These are phyloP conservation scores for Xylaria sp. DNA, from an alignment of 2,329 filamentous ascomycete species.

Conservation along the genomic window DNA sequence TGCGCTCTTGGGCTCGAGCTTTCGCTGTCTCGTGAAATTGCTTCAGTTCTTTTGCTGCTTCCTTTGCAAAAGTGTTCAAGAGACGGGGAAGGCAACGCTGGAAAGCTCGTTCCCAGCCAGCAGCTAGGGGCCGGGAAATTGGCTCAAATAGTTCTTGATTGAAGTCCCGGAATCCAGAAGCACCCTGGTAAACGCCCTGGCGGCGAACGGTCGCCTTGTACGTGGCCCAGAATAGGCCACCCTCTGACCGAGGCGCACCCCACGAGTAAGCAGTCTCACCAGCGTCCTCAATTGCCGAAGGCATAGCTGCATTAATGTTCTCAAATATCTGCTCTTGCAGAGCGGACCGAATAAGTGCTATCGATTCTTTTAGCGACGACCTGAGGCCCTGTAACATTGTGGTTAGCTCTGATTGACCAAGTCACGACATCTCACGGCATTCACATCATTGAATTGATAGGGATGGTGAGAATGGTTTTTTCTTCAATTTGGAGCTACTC, in stretches of 20 bases:
- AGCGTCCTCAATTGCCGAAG: constrained; percentile 47
- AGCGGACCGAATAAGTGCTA: constrained; percentile 47
- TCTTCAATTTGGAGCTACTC: constrained; percentile 8
- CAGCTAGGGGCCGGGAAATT: constrained; percentile 29
- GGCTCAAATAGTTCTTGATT: constrained; percentile 39
- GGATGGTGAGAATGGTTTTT: constrained; percentile 1
- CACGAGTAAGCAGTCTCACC: constrained; percentile 45
- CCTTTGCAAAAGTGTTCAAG: constrained; percentile 29
- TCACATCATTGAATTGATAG: not conserved
- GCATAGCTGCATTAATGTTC: constrained; percentile 47
- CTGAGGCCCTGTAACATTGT: constrained; percentile 42
- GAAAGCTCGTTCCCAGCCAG: constrained; percentile 41
- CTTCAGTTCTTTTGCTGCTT: constrained; percentile 25
- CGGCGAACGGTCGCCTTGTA: constrained; percentile 55
- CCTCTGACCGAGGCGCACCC: constrained; percentile 46
- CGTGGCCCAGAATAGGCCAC: constrained; percentile 56
- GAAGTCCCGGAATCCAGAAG: constrained; percentile 38
- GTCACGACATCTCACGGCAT: not conserved
- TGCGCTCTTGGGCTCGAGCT: constrained; percentile 28
- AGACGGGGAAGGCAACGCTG: constrained; percentile 30
- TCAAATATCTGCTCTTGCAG: constrained; percentile 54
- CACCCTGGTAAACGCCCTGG: constrained; percentile 39
- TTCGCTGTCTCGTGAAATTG: constrained; percentile 36
- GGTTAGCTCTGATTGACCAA: constrained; percentile 15
- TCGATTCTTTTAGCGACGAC: constrained; percentile 45